phyloP scores from a whole-genome alignment of 495 filamentous ascomycete species.

The Mytilinidion resinicola region DNA sequence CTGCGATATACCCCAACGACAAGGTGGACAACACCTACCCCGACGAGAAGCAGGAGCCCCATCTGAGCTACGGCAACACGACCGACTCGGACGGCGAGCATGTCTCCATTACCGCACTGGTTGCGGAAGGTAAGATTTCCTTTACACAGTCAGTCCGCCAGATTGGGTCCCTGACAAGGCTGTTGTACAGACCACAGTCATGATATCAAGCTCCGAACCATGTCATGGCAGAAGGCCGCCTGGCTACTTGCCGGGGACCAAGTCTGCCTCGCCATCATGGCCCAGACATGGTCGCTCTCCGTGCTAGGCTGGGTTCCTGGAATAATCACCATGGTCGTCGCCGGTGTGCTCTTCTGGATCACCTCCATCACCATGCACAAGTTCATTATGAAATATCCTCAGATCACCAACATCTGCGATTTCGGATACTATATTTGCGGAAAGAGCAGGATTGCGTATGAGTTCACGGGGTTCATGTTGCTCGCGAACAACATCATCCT shows the following conservation, averaged over 20 bases:
- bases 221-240: slow-evolving; percentile 46
- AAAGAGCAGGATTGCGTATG: slow-evolving; percentile 34
- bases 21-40: background rate
- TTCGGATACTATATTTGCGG: slow-evolving; percentile 44
- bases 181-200: slow-evolving; percentile 37
- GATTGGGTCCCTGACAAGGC: background rate
- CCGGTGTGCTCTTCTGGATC: slow-evolving; percentile 27
- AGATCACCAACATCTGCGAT: slow-evolving; percentile 43
- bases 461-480: slow-evolving; percentile 39
- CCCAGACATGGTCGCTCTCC: slow-evolving; percentile 44
- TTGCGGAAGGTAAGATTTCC: slow-evolving; percentile 1
- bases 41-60: slow-evolving; percentile 2
- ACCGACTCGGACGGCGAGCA: background rate
- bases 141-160: background rate
- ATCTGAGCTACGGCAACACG: background rate
- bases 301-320: slow-evolving; percentile 45
- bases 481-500: slow-evolving; percentile 40
- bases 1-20: background rate
- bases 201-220: slow-evolving; percentile 44
- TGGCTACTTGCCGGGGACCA: slow-evolving; percentile 43
- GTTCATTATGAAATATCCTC: slow-evolving; percentile 45
- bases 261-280: slow-evolving; percentile 47
- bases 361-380: slow-evolving; percentile 42
- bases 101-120: background rate
- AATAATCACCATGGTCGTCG: slow-evolving; percentile 35